Base-by-base conservation (phyloP, 2,329 filamentous ascomycete genomes). In the Penicillium freii region DNA sequence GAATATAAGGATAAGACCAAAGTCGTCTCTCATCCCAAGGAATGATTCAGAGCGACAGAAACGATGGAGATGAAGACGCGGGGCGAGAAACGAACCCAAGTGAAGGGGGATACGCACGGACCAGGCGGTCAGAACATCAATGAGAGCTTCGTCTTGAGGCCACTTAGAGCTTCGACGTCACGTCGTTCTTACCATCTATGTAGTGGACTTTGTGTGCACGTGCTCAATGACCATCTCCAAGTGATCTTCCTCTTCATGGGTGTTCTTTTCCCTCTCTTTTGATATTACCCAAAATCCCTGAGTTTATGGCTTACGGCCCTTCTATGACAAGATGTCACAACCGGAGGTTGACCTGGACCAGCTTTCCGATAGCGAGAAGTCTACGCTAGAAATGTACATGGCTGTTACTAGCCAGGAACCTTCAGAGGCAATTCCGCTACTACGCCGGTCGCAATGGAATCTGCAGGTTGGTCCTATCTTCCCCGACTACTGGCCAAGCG, bases 391-490 rank as follows among this genome's bases (percentile, higher is more conserved):
- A 67, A 93, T 96, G 70, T 96, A 92, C 75, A 91, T 87, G 17
- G 84, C 89, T 51, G 89, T 99, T 50, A 97, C 94, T 27, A 87
- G 92, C 66, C 92, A 97, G 75, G 87, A 91, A 23, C 74, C 86
- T 44, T 82, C 85, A 43, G 86, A 90, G 57, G 92, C 94, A 2
- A 81, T 96, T 48, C 86, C 90, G 1, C 75, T 99, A 5, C 81
- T 99, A 2, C 84, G 88, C 65, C 82, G 92, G 61, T 96, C 92
- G 56, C 88, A 97, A 80, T 99, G 94, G 94, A 99, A 97, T 71
- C 89, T 96, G 0, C 90, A 93, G 80, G 90, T 92, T 56, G 15
- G 66, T 60, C 43, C 0, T 45, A 48, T 39, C 33, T 21, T 34
- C 34, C 19, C 39, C 36, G 15, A 10, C n/a, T 49, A 19, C 15